These are phyloP conservation scores for Marasmius sp. DNA, from an alignment of 1,284 basidiomycete species.

Conservation along the genomic window DNA sequence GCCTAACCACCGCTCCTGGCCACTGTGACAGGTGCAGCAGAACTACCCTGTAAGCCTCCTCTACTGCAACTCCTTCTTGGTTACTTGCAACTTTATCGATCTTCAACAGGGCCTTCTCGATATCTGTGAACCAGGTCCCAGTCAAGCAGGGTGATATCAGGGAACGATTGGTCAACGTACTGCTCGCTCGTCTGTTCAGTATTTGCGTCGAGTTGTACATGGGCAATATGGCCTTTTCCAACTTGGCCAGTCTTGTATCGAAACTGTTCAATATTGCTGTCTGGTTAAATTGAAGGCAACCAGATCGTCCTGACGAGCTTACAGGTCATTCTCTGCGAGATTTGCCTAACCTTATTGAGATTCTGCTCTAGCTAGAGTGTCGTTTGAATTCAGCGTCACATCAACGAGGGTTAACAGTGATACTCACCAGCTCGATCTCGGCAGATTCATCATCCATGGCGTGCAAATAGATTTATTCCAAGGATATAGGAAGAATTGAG, in stretches of 20 bases:
- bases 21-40: too few species aligned
- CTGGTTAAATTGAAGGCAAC: slow-evolving; percentile 26
- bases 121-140: slow-evolving; percentile 49
- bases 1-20: too few species aligned
- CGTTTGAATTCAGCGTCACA: background rate
- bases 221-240: slow-evolving; percentile 80
- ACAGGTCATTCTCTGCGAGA: slow-evolving; percentile 83
- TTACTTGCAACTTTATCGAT: slow-evolving; percentile 77
- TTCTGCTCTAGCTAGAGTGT: slow-evolving; percentile 75
- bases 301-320: slow-evolving; percentile 23
- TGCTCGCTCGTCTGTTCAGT: slow-evolving; percentile 67
- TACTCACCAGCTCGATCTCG: slow-evolving; percentile 71
- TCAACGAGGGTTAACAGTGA: background rate
- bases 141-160: background rate
- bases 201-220: slow-evolving; percentile 73
- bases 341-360: slow-evolving; percentile 78
- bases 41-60: slow-evolving; percentile 76
- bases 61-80: slow-evolving; percentile 72
- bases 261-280: slow-evolving; percentile 77
- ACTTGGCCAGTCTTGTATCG: slow-evolving; percentile 71
- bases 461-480: too few species aligned
- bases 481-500: background rate
- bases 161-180: slow-evolving; percentile 37
- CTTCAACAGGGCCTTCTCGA: slow-evolving; percentile 72
- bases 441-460: slow-evolving; percentile 76